Base-by-base conservation (phyloP, 106 monocot genomes). In the Dioscorea zingiberensis region DNA sequence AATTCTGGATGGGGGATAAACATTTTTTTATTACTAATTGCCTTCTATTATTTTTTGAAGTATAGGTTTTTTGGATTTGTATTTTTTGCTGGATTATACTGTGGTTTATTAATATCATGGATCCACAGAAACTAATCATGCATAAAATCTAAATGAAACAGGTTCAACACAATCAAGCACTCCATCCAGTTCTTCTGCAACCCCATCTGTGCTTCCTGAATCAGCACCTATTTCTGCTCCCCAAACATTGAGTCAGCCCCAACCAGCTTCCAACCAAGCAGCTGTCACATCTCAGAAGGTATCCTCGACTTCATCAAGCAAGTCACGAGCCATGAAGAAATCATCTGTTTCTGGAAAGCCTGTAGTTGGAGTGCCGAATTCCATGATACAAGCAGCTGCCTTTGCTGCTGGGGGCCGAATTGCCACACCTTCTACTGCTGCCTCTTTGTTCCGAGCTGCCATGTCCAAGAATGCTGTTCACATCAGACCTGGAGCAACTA, bases 361-460 rank as follows among this genome's bases (percentile, higher is more conserved):
- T 60, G 60, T 61, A 44, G 48, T 55, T n/a, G 51, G 68, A 18
- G 10, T 38, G 38, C 71, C 80, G 21, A 75, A 74, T 29, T 64
- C 78, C 59, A 63, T 58, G 4, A 84, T 89, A 46, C 75, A 89
- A 67, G 81, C 78, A 13, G 85, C 85, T 55, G 89, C 89, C 27
- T 69, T 89, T 68, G 89, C 89, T 48, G 89, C 89, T 17, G 89
- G 89, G 4, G 88, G 81, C 0, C 81, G 88, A 55, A 78, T 89
- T 18, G 88, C 84, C 27, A 78, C 60, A 32, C 76, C 78, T 13
- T 70, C 73, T 13, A 79, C 78, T 13, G 85, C 85, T 11, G 72
- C 78, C 10, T 78, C 78, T 25, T 58, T 81, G 25, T 62, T 89
- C 28, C 81, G 76, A 73, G 88, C 85, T 8, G 84, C 88, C 11